phyloP scores from a whole-genome alignment of 2,329 filamentous ascomycete genomes.

The Xylaria digitata region DNA sequence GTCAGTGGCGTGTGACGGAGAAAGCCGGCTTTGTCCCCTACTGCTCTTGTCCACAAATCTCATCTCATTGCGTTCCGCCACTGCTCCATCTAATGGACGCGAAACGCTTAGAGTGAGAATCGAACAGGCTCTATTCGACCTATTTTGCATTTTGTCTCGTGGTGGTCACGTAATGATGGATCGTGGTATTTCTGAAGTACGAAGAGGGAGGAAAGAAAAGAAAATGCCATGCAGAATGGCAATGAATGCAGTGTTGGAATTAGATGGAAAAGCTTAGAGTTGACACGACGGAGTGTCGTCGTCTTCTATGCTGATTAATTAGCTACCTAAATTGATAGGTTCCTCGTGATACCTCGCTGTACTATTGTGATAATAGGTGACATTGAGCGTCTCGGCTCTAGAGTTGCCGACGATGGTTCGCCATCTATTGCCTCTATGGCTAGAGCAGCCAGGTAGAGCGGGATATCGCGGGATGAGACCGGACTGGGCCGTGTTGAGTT shows the following conservation, averaged over 20 bases:
- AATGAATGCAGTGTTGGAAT: conserved; percentile 3
- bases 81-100: neutral
- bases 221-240: conserved; percentile 1
- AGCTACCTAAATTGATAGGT: neutral
- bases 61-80: neutral
- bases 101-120: neutral
- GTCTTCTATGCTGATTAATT: conserved; percentile 15
- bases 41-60: neutral
- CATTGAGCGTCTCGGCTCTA: no score
- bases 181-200: neutral
- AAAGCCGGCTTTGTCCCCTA: neutral
- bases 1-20: neutral
- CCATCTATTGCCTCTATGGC: no score
- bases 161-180: neutral
- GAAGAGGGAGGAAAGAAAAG: no score
- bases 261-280: neutral
- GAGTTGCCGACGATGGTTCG: no score
- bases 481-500: no score
- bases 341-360: neutral
- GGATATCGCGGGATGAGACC: no score
- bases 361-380: neutral
- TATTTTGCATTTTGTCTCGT: conserved; percentile 8
- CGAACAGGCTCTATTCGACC: neutral
- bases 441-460: no score
- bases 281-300: conserved; percentile 7